These are phyloP conservation scores for Dicorynia guianensis DNA, from an alignment of 306 rosid genomes.

Conservation along the genomic window DNA sequence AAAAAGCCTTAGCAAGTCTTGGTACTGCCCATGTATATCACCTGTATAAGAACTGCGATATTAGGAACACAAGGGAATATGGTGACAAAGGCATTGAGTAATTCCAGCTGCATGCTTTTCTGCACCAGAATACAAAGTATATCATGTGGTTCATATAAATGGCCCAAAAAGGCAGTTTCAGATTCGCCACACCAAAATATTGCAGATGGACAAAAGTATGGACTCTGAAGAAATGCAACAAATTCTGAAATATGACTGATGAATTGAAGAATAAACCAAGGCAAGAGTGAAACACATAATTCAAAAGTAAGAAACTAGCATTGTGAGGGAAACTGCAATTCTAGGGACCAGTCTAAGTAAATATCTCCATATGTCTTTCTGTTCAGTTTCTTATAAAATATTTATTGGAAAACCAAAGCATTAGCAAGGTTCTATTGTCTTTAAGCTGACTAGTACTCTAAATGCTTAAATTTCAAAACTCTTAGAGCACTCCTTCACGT, in stretches of 20 bases:
- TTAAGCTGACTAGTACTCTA: neutral
- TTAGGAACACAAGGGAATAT: conserved; percentile 41
- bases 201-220: conserved; percentile 1
- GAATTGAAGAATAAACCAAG: neutral
- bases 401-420: neutral
- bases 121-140: conserved; percentile 17
- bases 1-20: conserved; percentile 73
- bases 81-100: conserved; percentile 12
- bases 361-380: neutral
- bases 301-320: neutral
- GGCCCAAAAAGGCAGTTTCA: neutral
- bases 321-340: neutral
- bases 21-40: conserved; percentile 91
- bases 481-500: conserved; percentile 1
- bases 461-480: neutral
- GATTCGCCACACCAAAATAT: conserved; percentile 10
- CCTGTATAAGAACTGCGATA: conserved; percentile 57
- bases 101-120: conserved; percentile 24
- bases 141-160: neutral
- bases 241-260: neutral
- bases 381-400: neutral
- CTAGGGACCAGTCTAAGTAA: neutral
- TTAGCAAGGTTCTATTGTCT: neutral
- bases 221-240: conserved; percentile 19
- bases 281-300: neutral